Conservation (phyloP, 208 protist species). For the Angomonas deanei region DNA sequence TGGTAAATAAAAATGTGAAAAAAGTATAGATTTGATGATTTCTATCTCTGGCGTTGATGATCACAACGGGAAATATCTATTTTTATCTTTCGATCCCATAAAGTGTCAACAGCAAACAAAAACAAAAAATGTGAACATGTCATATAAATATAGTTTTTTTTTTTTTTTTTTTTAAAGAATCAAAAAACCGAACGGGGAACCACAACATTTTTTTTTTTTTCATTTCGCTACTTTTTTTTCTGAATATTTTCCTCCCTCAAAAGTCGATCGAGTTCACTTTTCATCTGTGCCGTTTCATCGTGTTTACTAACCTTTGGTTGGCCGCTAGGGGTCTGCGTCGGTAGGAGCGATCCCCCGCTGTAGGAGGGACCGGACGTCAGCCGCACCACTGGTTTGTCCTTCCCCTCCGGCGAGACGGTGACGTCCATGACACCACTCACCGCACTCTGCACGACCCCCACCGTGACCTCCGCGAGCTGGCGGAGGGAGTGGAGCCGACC, state of each 20-base stretch:
- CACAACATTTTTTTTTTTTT: constrained; percentile 2
- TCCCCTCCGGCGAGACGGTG: background rate
- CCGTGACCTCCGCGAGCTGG: constrained; percentile 16
- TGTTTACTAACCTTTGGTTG: constrained; percentile 36
- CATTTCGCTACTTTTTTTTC: background rate
- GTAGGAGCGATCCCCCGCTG: background rate
- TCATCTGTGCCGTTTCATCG: constrained; percentile 24
- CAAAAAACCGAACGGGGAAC: background rate
- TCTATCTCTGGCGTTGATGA: background rate
- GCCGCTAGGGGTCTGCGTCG: constrained; percentile 17
- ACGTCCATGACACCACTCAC: background rate
- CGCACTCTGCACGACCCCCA: constrained; percentile 8
- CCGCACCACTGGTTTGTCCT: background rate
- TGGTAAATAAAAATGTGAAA: constrained; percentile 6
- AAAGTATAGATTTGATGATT: background rate
- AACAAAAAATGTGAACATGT: constrained; percentile 6
- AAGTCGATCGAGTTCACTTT: constrained; percentile 27
- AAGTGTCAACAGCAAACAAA: constrained; percentile 9
- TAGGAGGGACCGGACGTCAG: background rate
- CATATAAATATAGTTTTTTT: constrained; percentile 5
- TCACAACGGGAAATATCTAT: background rate
- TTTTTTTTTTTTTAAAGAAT: constrained; percentile 4
- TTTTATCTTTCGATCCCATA: background rate
- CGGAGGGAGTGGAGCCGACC: constrained; percentile 26
- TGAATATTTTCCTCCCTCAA: background rate